Evolutionary conservation across 805 yeast genomes (phyloP).

Genomic region (Spathaspora girioi): DNA sequence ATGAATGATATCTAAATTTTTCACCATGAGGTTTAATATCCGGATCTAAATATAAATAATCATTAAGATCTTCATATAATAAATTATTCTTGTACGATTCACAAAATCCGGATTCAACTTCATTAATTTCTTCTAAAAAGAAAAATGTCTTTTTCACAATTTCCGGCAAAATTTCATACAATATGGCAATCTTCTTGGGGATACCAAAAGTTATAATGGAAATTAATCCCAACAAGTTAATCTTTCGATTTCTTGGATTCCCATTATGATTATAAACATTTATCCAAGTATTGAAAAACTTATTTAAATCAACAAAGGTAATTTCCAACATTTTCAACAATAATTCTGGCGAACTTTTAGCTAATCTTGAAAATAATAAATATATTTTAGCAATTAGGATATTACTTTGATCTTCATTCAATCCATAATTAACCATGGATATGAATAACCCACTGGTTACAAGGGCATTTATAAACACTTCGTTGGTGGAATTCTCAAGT

Average conservation of each 20-base stretch:
- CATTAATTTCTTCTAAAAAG: conserved; percentile 74
- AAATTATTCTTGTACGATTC: conserved; percentile 34
- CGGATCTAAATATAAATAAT: conserved; percentile 37
- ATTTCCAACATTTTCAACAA: conserved; percentile 31
- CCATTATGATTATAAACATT: conserved; percentile 50
- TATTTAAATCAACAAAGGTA: conserved; percentile 19
- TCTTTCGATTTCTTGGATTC: conserved; percentile 72
- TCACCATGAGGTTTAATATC: conserved; percentile 42
- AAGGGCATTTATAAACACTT: conserved; percentile 24
- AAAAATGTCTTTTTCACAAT: conserved; percentile 32
- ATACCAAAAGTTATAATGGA: conserved; percentile 40
- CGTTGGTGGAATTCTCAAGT: conserved; percentile 23
- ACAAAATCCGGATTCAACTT: conserved; percentile 35
- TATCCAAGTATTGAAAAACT: conserved; percentile 35
- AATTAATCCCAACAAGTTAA: conserved; percentile 59
- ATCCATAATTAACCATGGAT: conserved; percentile 37
- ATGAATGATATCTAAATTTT: conserved; percentile 30
- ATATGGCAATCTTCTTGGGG: conserved; percentile 17
- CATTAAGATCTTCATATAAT: conserved; percentile 39
- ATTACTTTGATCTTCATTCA: conserved; percentile 42
- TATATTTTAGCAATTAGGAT: conserved; percentile 35
- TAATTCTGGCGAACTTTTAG: conserved; percentile 28
- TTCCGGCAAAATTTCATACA: conserved; percentile 20
- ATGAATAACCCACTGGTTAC: conserved; percentile 44
- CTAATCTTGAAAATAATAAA: conserved; percentile 35